Percentiles rank a stretch among this genome's conserved stretches.
These are phyloP conservation scores for Diaporthe ampelina DNA, from an alignment of 2,329 filamentous ascomycete genomes.

Conservation along the genomic window DNA sequence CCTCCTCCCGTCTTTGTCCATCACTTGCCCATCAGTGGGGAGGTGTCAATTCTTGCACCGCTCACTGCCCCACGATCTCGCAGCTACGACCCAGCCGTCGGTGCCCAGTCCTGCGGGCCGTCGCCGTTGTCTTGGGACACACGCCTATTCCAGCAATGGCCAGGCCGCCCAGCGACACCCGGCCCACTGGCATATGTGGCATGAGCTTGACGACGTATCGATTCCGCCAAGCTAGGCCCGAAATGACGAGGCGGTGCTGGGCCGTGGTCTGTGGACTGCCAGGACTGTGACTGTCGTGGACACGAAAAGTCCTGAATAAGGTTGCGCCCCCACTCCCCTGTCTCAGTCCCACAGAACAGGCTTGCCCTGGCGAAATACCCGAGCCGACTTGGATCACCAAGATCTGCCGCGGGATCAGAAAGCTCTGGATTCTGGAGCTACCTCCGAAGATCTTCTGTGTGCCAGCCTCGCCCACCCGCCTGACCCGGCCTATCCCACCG, in stretches of 20 bases:
- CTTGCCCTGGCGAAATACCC: conserved; percentile 34
- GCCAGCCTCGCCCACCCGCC: conserved; percentile 13
- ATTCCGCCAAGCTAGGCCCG: conserved; percentile 30
- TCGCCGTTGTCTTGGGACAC: conserved; percentile 5
- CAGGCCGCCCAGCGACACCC: conserved; percentile 12
- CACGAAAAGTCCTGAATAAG: conserved; percentile 40
- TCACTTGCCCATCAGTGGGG: conserved; percentile 6
- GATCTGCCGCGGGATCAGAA: conserved; percentile 35
- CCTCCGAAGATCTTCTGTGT: conserved; percentile 2
- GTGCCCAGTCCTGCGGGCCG: conserved; percentile 17
- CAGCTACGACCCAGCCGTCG: neutral
- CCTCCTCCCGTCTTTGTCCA: neutral
- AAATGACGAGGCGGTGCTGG: conserved; percentile 35
- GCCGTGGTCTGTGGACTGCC: conserved; percentile 2
- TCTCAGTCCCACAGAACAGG: conserved; percentile 32
- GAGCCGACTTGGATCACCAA: conserved; percentile 28
- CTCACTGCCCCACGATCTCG: conserved; percentile 13
- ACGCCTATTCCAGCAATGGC: conserved; percentile 6
- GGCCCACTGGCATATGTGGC: conserved; percentile 18
- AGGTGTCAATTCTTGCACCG: neutral
- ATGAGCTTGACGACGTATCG: conserved; percentile 28
- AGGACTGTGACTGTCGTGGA: conserved; percentile 19
- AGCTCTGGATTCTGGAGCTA: conserved; percentile 13
- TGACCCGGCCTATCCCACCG: neutral
- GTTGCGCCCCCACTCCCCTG: conserved; percentile 38